Evolutionary conservation across 2,329 filamentous ascomycete genomes (phyloP), one percentile per base, ranked within the genome.

Genomic region (Diaporthe vexans): DNA sequence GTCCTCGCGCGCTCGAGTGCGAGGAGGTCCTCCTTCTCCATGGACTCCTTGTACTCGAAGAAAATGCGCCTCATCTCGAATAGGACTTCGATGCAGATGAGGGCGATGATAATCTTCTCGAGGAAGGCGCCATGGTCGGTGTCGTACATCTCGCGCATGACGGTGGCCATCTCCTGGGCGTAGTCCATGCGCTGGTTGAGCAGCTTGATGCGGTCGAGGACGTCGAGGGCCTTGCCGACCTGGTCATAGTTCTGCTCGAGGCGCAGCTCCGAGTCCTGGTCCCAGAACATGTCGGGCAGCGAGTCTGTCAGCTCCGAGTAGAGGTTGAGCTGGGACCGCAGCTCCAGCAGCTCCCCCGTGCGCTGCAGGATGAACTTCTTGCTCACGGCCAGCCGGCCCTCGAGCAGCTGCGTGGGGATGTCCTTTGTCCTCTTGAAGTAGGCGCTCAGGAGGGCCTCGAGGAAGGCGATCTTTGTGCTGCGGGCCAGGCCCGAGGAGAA

Each of bases 151-250:
- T 98, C 95, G 74, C 97, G 89, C 76, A 98, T 85, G 21, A 98
- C 95, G 70, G 89, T 94, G 9, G 97, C 95, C 82, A 98, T 98
- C 83, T 98, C 96, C 80, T 97, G 94, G 0, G 96, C 97, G 82
- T 99, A 98, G 80, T 98, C 96, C 91, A 99, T 97, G 86, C 97
- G 97, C 85, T 97, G 94, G 82, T 99, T 99, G 78, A 98, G 85
- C 24, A 94, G 92, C 79, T 94, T 94, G 84, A 98, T 98, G 68
- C 97, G 90, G 35, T 97, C 94, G 46, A 94, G 94, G 33, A 98
- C 95, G 83, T 98, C 97, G 48, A 99, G 88, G 0, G 95, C 95
- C 72, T 93, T 91, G 54, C 96, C 95, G 54, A 98, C 95, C 82
- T 97, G 94, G 78, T 98, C 95, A 83, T 98, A 99, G 85, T 98